Evolutionary conservation across 805 yeast species (phyloP), one percentile per base, ranked within the genome.

Genomic region (Yamadazyma laniorum): DNA sequence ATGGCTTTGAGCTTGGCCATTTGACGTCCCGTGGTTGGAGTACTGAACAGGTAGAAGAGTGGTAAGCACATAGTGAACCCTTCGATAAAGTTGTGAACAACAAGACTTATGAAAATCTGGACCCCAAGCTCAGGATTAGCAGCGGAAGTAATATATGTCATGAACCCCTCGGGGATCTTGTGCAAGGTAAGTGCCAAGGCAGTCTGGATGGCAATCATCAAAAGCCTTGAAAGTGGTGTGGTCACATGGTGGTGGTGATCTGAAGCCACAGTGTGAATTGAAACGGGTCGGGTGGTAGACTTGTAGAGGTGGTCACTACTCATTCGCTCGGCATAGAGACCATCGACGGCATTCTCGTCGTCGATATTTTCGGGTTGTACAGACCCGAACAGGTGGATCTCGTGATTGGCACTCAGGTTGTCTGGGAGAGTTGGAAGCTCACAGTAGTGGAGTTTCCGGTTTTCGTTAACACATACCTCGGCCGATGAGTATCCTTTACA

Each of bases 31-130:
- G 76, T 67, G 3, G 51, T 41, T 3, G 55, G 51, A 3, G 53
- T 42, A 4, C 55, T 53, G 45, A 91, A 68, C 6, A 95, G 87
- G 35, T 90, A 75, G 55, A 83, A 93, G 22, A 91, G 67, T 0
- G 98, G 98, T 32, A 90, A 68, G 11, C 95, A 87, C 85, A 91
- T 90, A 12, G 93, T 79, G 56, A 93, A 89, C 0, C 98, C 99
- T 58, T 91, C 99, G 16, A 90, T 82, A 49, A 88, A 82, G 59
- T 93, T 93, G 63, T 91, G 99, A 19, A 93, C 77, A 9, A 89
- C 78, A 54, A 91, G 70, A 33, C 96, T 88, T 15, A 90, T 58
- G 53, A 93, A 90, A 9, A 91, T 87, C 12, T 87, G 74, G 15
- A 88, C 50, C 0, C 98, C 97, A 18, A 89, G 62, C 22, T 70